phyloP scores from a whole-genome alignment of 2,329 filamentous ascomycete genomes.

The Pseudophaeomoniella oleicola region DNA sequence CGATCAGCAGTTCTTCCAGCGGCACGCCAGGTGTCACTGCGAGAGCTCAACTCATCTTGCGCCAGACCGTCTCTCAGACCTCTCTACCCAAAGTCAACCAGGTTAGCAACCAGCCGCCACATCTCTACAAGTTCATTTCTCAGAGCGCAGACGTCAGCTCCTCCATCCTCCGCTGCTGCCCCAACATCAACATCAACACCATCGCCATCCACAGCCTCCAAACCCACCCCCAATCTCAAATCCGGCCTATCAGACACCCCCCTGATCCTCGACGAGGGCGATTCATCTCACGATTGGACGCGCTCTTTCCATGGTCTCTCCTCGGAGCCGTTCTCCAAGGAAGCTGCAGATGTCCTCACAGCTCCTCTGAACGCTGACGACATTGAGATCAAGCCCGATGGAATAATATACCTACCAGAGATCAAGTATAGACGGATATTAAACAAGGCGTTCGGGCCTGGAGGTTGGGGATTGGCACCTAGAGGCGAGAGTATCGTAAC shows the following conservation, averaged over 20 bases:
- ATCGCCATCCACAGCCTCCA: neutral
- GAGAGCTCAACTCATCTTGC: no score
- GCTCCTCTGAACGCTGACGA: constrained; percentile 55
- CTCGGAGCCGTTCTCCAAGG: constrained; percentile 52
- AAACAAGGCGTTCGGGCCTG: constrained; percentile 83
- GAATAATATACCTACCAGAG: constrained; percentile 89
- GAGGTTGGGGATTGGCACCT: constrained; percentile 88
- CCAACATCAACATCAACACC: neutral
- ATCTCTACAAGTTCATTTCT: no score
- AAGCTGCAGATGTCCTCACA: constrained; percentile 55
- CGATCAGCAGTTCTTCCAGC: no score
- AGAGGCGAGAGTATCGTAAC: constrained; percentile 73
- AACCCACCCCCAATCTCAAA: neutral
- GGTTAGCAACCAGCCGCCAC: no score
- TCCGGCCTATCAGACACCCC: constrained; percentile 1
- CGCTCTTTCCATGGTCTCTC: constrained; percentile 71
- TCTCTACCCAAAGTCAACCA: no score
- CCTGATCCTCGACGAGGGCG: constrained; percentile 29
- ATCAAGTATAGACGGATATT: constrained; percentile 93
- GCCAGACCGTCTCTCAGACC: no score
- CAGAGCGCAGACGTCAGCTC: no score
- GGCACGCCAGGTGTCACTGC: no score
- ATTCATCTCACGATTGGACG: constrained; percentile 58
- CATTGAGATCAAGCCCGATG: constrained; percentile 95
- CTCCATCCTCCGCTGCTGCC: neutral